A percentile compares a stretch with the other conserved stretches of the same genome.
Conservation (phyloP, 345 rosid species). For the Hibiscus tridactylites region DNA sequence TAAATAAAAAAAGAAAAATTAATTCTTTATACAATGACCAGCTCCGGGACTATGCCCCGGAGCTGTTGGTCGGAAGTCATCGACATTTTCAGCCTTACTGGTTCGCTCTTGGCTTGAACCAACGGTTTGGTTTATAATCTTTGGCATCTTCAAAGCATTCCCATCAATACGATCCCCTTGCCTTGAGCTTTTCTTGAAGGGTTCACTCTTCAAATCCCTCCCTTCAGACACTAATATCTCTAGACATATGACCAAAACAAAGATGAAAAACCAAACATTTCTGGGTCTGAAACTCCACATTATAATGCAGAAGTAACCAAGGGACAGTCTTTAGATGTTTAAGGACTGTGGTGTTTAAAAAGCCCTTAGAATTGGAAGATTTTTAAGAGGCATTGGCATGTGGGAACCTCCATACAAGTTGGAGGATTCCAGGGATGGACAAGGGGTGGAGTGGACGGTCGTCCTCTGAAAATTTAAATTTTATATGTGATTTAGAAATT, state of each 20-base stretch:
- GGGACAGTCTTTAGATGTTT: neutral
- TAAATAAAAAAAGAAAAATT: neutral
- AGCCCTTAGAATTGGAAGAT: neutral
- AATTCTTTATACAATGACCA: constrained; percentile 27
- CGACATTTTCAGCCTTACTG: constrained; percentile 15
- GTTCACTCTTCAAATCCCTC: constrained; percentile 1
- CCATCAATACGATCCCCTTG: neutral
- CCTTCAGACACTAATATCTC: neutral
- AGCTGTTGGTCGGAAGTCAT: constrained; percentile 25
- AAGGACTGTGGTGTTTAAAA: constrained; percentile 7
- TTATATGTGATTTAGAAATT: too few relatives aligned
- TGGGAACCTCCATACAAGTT: constrained; percentile 3
- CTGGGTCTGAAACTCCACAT: neutral
- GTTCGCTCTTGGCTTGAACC: constrained; percentile 1
- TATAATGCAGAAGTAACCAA: neutral
- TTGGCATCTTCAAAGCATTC: neutral
- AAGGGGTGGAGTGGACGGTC: too few relatives aligned
- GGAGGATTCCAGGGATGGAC: neutral
- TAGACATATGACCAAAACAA: neutral
- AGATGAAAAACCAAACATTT: neutral
- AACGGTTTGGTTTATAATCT: neutral
- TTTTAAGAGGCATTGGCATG: neutral
- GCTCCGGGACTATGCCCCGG: constrained; percentile 42
- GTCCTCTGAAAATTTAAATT: too few relatives aligned
- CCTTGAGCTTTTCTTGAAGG: constrained; percentile 8